Conservation (phyloP, 148 eudicot genomes). For the Rhododendron molle region DNA sequence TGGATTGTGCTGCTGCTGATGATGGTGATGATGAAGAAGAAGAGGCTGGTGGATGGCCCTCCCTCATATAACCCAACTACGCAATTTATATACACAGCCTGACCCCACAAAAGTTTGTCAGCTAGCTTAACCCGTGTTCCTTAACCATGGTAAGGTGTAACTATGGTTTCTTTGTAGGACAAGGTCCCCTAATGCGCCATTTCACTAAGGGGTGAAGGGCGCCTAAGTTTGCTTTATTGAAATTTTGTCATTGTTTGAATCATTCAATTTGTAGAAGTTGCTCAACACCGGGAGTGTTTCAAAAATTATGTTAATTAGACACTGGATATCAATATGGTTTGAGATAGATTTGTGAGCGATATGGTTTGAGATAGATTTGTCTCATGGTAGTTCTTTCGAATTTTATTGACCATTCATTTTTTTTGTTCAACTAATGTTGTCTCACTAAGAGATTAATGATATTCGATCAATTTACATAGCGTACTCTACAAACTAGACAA, state of each 20-base stretch:
- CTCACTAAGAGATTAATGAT: too few relatives aligned
- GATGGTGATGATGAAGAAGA: background rate
- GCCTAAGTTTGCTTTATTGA: too few relatives aligned
- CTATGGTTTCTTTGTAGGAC: slow-evolving; percentile 1
- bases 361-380: too few relatives aligned
- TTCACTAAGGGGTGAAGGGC: too few relatives aligned
- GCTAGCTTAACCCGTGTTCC: background rate
- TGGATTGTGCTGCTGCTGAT: background rate
- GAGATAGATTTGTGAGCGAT: too few relatives aligned
- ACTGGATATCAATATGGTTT: background rate
- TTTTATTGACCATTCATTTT: background rate
- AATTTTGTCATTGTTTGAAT: too few relatives aligned
- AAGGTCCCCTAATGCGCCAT: background rate
- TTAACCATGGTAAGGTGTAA: background rate
- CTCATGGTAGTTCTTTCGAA: background rate
- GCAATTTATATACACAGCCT: slow-evolving; percentile 1
- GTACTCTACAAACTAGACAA: background rate
- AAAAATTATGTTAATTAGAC: background rate
- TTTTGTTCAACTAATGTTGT: background rate
- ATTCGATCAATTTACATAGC: background rate
- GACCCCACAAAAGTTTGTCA: background rate
- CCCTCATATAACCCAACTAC: background rate
- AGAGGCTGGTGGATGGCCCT: background rate
- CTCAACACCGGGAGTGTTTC: background rate
- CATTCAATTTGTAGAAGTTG: too few relatives aligned